Conservation (phyloP, 805 yeast genomes). For the Suhomyces sp. region DNA sequence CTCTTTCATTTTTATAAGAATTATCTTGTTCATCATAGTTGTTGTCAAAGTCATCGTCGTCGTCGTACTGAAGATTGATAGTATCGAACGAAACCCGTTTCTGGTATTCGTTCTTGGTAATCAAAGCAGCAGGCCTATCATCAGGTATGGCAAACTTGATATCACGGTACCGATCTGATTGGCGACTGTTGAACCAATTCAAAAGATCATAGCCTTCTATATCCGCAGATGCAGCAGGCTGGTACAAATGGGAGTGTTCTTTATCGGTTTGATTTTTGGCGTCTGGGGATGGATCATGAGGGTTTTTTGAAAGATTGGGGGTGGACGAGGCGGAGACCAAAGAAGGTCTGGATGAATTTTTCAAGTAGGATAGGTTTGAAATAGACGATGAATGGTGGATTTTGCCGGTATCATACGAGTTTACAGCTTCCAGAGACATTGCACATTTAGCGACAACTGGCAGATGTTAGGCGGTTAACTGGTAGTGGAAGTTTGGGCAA, state of each 20-base stretch:
- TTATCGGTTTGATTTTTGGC: neutral
- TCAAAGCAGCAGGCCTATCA: constrained; percentile 5
- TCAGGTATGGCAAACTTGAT: constrained; percentile 17
- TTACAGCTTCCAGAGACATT: neutral
- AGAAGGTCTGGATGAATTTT: neutral
- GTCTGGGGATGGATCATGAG: neutral
- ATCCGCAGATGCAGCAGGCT: neutral
- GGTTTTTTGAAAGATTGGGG: neutral
- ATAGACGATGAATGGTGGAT: neutral
- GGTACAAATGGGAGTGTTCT: constrained; percentile 1
- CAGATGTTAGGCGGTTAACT: neutral
- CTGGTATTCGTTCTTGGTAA: constrained; percentile 14
- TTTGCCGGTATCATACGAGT: neutral
- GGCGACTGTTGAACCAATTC: constrained; percentile 10
- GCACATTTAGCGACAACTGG: neutral
- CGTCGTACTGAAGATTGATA: constrained; percentile 36
- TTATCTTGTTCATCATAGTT: constrained; percentile 2
- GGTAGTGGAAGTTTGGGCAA: neutral
- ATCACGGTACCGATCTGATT: constrained; percentile 22
- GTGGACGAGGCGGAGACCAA: neutral
- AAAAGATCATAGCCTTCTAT: constrained; percentile 10
- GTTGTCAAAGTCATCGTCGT: constrained; percentile 17
- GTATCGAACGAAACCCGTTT: constrained; percentile 55
- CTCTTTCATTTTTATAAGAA: neutral
- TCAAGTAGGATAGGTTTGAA: neutral